Evolutionary conservation across 805 yeast genomes (phyloP), one percentile per base, ranked within the genome.

Genomic region (Metschnikowia colocasiae): DNA sequence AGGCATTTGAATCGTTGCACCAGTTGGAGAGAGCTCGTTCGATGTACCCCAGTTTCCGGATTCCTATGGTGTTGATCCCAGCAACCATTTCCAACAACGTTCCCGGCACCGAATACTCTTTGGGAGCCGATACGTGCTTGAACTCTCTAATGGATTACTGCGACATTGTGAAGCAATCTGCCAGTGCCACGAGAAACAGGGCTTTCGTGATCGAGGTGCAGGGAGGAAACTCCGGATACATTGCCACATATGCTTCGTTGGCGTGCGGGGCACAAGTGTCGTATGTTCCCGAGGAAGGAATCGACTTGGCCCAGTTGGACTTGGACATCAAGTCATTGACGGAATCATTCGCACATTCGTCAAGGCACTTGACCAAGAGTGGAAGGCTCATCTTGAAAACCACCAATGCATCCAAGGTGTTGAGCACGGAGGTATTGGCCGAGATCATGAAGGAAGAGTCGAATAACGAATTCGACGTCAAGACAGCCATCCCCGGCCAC

Each of bases 401-500:
- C 46, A 85, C 79, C 54, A 78, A 81, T 45, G 89, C 84, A 4
- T 80, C 86, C 6, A 73, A 78, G 51, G 87, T 85, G n/a, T 75
- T 82, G 54, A 67, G 82, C 10, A 80, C 91, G 1, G 80, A 83
- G 45, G 75, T 82, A 23, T 74, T 87, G 59, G 85, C 92, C n/a
- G 81, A 82, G 32, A 83, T 87, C 47, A 76, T 84, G 51, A 75
- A 77, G 49, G 84, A 80, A 54, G 82, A 81, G 51, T 78, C 83
- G 25, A 68, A 76, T 18, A 83, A 85, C 29, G 74, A 80, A 57
- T 87, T 84, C 55, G 92, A 86, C 57, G 81, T 88, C 19, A 82
- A 83, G 63, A 81, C 91, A 6, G 94, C 94, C 10, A 75, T 83
- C 46, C 95, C 95, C 20, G 94, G 95, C 19, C 95, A 86, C 61